Evolutionary conservation across 2,329 filamentous ascomycete genomes (phyloP), one percentile per base, ranked within the genome.

Genomic region (Arthrobotrys conoides): DNA sequence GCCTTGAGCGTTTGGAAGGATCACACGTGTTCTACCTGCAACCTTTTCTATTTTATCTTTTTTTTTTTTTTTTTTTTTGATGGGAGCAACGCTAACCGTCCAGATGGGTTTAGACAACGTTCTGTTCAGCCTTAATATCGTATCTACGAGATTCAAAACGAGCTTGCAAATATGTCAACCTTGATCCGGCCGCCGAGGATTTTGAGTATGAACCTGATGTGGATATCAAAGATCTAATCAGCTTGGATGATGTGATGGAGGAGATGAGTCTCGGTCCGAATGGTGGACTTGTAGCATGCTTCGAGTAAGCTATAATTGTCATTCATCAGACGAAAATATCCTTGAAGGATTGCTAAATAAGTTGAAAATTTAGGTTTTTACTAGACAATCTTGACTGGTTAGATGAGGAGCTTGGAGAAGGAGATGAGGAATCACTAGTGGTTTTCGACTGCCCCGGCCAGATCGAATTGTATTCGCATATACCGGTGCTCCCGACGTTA

Each of bases 401-500:
- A 63, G 93, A 92, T 57, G 92, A 96, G 80, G 90, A 92, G 18
- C 90, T 97, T 71, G 93, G 97, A 82, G 89, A 90, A 49, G 87
- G 97, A 71, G 95, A 93, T 9, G 96, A 99, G 82, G 96, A 98
- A 83, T 97, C 97, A 85, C 89, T 99, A 80, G 97, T 98, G 85
- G 92, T 99, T 80, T 94, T 99, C 86, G 96, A 99, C 86, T 97
- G 98, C 92, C 96, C 96, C 0, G 96, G 96, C 72, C 96, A 99
- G 86, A 98, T 99, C 85, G 96, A 99, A 86, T 90, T 99, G 14
- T 99, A 98, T 86, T 98, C 95, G 1, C 96, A 99, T 84, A 92
- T 98, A 38, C 96, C 96, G 46, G 92, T 99, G 81, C 87, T 99
- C 36, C 96, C 96, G 0, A 89, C 90, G 20, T 89, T 99, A 59